Percentiles rank a stretch among this genome's conserved stretches.
Conservation (phyloP, 2,329 filamentous ascomycete genomes). For the Fusarium globosum region DNA sequence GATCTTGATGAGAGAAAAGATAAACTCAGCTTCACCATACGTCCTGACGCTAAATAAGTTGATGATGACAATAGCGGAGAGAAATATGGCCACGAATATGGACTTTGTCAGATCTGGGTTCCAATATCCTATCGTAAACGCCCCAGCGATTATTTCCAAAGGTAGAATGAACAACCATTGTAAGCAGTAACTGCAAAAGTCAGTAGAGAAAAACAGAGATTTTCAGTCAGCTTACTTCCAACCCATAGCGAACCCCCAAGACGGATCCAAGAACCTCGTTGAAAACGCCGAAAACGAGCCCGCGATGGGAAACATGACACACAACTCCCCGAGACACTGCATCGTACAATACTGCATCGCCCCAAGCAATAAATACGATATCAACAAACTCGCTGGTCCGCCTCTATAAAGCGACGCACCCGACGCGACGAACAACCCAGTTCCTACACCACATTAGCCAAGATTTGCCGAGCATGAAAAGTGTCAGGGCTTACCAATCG, state of each 20-base stretch:
- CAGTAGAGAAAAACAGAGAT: neutral
- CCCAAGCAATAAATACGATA: slow-evolving; percentile 82
- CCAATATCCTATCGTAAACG: slow-evolving; percentile 88
- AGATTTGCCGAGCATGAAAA: neutral
- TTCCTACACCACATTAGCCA: slow-evolving; percentile 60
- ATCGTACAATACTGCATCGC: slow-evolving; percentile 92
- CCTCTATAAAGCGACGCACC: slow-evolving; percentile 77
- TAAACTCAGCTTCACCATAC: slow-evolving; percentile 90
- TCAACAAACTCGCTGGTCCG: slow-evolving; percentile 80
- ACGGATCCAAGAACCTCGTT: slow-evolving; percentile 92
- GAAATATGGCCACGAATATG: slow-evolving; percentile 86
- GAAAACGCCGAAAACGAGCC: slow-evolving; percentile 94
- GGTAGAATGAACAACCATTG: slow-evolving; percentile 89
- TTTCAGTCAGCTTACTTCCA: slow-evolving; percentile 75
- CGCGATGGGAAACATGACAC: slow-evolving; percentile 88
- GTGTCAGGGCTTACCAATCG: slow-evolving; percentile 70
- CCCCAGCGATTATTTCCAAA: slow-evolving; percentile 86
- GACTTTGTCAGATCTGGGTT: slow-evolving; percentile 70
- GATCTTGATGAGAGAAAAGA: slow-evolving; percentile 88
- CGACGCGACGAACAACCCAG: slow-evolving; percentile 88
- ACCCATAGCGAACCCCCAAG: slow-evolving; percentile 95
- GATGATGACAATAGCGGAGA: slow-evolving; percentile 78
- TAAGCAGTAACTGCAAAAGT: slow-evolving; percentile 73
- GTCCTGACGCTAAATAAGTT: slow-evolving; percentile 90
- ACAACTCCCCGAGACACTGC: slow-evolving; percentile 90